Percentiles rank a stretch among this genome's conserved stretches.
phyloP scores from a whole-genome alignment of 495 filamentous ascomycete genomes.

The Hyaloscypha finlandica region DNA sequence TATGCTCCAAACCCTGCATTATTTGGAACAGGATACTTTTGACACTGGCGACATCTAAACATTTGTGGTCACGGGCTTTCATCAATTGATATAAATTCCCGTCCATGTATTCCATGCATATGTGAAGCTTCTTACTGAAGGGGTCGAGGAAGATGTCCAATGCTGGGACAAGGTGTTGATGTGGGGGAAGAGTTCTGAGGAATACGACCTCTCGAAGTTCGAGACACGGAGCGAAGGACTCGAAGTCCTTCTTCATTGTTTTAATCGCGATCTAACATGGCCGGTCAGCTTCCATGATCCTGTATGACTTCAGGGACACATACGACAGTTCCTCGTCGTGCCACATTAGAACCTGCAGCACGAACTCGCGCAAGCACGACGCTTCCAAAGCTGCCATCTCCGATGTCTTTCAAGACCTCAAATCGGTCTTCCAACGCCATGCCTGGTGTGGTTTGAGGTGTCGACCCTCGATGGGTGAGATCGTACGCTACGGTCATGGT shows the following conservation, averaged over 20 bases:
- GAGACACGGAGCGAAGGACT: conserved; percentile 83
- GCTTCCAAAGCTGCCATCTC: conserved; percentile 97
- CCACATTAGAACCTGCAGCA: conserved; percentile 83
- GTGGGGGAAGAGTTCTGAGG: conserved; percentile 80
- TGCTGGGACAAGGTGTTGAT: conserved; percentile 91
- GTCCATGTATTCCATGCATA: conserved; percentile 99
- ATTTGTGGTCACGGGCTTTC: conserved; percentile 96
- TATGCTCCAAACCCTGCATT: conserved; percentile 91
- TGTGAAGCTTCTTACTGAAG: conserved; percentile 92
- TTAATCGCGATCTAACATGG: conserved; percentile 92
- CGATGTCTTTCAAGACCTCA: conserved; percentile 96
- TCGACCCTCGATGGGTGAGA: conserved; percentile 55
- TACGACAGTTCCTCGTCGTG: conserved; percentile 91
- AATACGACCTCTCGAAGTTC: conserved; percentile 98
- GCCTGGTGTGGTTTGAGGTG: conserved; percentile 47
- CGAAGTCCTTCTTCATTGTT: conserved; percentile 99
- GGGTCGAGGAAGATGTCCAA: conserved; percentile 99
- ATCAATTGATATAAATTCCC: conserved; percentile 98
- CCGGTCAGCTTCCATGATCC: conserved; percentile 30
- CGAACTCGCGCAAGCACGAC: conserved; percentile 90
- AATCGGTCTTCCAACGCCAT: conserved; percentile 79
- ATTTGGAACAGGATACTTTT: conserved; percentile 99
- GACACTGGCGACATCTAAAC: conserved; percentile 83
- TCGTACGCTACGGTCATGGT: conserved; percentile 74
- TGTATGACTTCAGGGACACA: conserved; percentile 32